Base-by-base conservation (phyloP, 2,329 filamentous ascomycete genomes). In the Arthrobotrys iridis region DNA sequence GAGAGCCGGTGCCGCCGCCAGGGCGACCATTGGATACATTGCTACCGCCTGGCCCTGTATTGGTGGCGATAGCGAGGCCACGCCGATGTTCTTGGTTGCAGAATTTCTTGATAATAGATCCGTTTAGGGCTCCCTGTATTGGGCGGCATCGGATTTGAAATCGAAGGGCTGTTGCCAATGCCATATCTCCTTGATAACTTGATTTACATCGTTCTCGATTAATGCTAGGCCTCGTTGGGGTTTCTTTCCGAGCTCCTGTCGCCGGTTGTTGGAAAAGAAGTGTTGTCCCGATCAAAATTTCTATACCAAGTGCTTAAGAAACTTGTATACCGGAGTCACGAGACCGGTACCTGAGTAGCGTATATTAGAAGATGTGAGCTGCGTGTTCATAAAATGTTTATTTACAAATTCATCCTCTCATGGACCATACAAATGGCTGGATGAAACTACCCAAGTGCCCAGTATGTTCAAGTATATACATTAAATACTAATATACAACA, bases 1-100 rank as follows among this genome's bases (percentile, higher is more conserved):
- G 88, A 37, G 89, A 88, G 24, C 58, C 65, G 7, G 50, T 26
- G 13, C 55, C 48, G 15, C 55, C 48, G 15, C 63, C 46, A 6
- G 15, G n/a, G 30, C 30, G 62, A 20, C 6, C 18, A 15, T 10
- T 26, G 13, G 55, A 15, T 59, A n/a, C n/a, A n/a, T n/a, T n/a
- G n/a, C n/a, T n/a, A n/a, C n/a, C n/a, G n/a, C 55, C 55, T 24
- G 18, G 55, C 10, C 15, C 60, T 1, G 30, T n/a, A 20, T 24
- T 55, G 3, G 15, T 37, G 28, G 50, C 50, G 50, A 24, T 15
- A 5, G 50, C 50, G 24, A 55, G 18, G 50, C 5, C n/a, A 13
- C 50, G 30, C n/a, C 50, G 50, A 55, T 35, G 30, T n/a, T 24
- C 28, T 7, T n/a, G 18, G 18, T n/a, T 8, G 10, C 30, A 5